Base-by-base conservation (phyloP, 805 yeast genomes). In the Zygosaccharomyces rouxii region DNA sequence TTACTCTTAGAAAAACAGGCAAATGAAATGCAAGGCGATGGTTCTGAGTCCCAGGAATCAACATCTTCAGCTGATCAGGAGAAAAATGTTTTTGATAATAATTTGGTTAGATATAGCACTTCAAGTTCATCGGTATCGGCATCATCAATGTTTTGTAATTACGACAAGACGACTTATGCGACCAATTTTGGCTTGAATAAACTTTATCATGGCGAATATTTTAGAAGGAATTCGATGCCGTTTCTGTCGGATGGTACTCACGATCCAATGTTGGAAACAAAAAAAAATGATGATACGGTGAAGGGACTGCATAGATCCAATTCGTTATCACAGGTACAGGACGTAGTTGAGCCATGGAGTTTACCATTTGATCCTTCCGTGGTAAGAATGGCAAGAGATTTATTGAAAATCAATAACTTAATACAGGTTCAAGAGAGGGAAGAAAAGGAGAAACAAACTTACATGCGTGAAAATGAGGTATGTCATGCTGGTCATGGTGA, bases 331-430 rank as follows among this genome's bases (percentile, higher is more conserved):
- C 49, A 55, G 31, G 52, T 64, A 2, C 60, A 59, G 35, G 60
- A 60, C 31, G 53, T 53, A 1, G 44, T 60, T 5, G 65, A 61
- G 22, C 30, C 47, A 10, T 66, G 70, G 70, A 40, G 38, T 1
- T 38, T 60, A 26, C 69, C 69, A 4, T 65, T 64, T 47, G 68
- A 65, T 42, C 59, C 66, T 1, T 63, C 69, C 3, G 46, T 59
- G 11, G 55, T 60, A 2, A 59, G 46, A 43, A 50, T 63, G 47
- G 69, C 69, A 9, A 55, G 66, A 44, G 62, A 64, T 48, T 43
- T 63, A n/a, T 44, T 57, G 11, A 46, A 35, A 5, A 46, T 60
- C 30, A 57, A 58, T 22, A 40, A 50, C 22, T 50, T 51, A 29
- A 23, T 58, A 16, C 49, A 47, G 13, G 33, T 46, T 21, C 51